A percentile compares a stretch with the other conserved stretches of the same genome.
These are phyloP conservation scores for Chaetomiaceae sp. DNA, from an alignment of 2,329 filamentous ascomycete species.

Conservation along the genomic window DNA sequence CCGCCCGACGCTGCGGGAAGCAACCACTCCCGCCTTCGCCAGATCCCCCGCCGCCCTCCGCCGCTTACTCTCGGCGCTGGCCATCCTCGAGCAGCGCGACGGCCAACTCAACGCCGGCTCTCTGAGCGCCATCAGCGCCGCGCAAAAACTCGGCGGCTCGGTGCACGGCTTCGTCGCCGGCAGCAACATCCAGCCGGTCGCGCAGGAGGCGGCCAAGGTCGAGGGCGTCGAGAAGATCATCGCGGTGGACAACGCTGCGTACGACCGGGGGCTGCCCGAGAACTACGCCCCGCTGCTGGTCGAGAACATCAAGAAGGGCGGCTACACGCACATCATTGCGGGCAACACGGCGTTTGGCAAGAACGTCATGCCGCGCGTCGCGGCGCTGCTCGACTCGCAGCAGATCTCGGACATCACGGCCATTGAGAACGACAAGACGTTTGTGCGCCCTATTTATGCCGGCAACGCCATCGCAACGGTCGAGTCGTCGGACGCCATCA, in stretches of 20 bases:
- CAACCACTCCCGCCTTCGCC: constrained; percentile 11
- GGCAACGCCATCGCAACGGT: constrained; percentile 97
- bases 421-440: constrained; percentile 87
- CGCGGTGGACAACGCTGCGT: constrained; percentile 79
- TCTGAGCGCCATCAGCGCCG: constrained; percentile 79
- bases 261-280: constrained; percentile 93
- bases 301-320: constrained; percentile 95
- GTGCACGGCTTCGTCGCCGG: constrained; percentile 88
- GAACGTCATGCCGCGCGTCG: constrained; percentile 84
- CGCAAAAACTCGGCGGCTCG: constrained; percentile 76
- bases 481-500: constrained; percentile 78
- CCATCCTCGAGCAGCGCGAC: constrained; percentile 86
- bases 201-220: constrained; percentile 81
- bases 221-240: constrained; percentile 89
- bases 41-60: constrained; percentile 49
- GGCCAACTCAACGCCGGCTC: constrained; percentile 81
- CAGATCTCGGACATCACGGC: constrained; percentile 88
- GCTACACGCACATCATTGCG: constrained; percentile 86
- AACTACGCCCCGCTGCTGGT: constrained; percentile 89
- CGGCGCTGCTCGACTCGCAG: constrained; percentile 85
- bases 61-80: constrained; percentile 79
- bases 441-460: constrained; percentile 94
- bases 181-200: constrained; percentile 66
- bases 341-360: constrained; percentile 96
- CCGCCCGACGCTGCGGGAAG: constrained; percentile 21